phyloP scores from a whole-genome alignment of 805 yeast genomes.

The Starmerella kuoi region DNA sequence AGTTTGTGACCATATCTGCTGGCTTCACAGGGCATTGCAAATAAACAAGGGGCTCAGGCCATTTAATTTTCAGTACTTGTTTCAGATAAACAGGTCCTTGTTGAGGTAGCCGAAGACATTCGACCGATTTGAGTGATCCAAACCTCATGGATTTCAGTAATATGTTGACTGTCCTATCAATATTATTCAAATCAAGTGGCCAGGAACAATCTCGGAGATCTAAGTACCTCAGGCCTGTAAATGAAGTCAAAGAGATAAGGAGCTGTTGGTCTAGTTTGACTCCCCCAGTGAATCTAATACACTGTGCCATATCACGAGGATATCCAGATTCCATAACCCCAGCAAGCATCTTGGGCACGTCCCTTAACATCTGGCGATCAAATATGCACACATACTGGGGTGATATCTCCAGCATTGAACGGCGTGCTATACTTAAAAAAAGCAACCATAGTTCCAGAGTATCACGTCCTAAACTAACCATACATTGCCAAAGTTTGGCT shows the following conservation, averaged over 20 bases:
- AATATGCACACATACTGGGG: neutral
- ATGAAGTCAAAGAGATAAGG: neutral
- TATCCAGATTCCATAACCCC: neutral
- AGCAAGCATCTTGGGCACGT: neutral
- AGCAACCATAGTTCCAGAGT: conserved; percentile 14
- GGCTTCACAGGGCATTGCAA: conserved; percentile 16
- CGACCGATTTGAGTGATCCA: conserved; percentile 7
- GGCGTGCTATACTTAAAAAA: neutral
- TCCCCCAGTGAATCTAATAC: neutral
- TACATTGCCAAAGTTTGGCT: conserved; percentile 5
- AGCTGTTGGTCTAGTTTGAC: neutral
- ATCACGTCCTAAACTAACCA: conserved; percentile 4
- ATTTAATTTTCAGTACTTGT: conserved; percentile 3
- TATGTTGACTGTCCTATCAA: conserved; percentile 4
- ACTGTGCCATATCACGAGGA: neutral
- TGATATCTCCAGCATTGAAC: neutral
- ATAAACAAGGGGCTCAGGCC: conserved; percentile 9
- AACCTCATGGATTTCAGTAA: conserved; percentile 6
- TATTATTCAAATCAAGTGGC: conserved; percentile 8
- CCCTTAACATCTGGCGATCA: neutral
- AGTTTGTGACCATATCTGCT: neutral
- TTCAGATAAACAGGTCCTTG: conserved; percentile 11
- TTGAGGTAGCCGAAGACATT: conserved; percentile 12
- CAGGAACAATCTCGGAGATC: conserved; percentile 13
- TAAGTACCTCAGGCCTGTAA: neutral